Base-by-base conservation (phyloP, 768 basidiomycete genomes). In the Chalciporus sphaerocephalus region DNA sequence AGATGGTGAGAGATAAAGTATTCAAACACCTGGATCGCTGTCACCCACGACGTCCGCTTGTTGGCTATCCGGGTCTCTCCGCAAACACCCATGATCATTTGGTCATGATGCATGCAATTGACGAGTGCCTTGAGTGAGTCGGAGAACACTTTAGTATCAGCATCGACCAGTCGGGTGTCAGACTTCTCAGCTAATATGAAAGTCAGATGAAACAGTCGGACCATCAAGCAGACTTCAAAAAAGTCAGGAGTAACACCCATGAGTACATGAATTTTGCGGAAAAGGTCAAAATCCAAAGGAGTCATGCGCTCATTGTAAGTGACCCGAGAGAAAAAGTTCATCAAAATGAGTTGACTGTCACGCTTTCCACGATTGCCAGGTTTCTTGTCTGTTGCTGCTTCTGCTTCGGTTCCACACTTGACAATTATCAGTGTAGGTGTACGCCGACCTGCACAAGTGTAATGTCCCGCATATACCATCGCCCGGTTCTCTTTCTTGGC, bases 181-280 rank as follows among this genome's bases (percentile, higher is more conserved):
- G 56, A 38, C 22, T 4, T 33, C 13, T 28, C 24, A 5, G 34
- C 38, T n/a, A 23, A 40, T 9, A 28, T 30, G 11, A 21, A 38
- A 21, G 12, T 12, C 16, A 22, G 7, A 17, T 36, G 23, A 16
- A 25, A 42, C 5, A 72, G 83, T 15, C 62, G 52, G 59, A 96
- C 96, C 96, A 99, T 98, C 48, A 99, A 70, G 60, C 85, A 87
- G 40, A 94, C 90, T 71, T 99, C 96, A 59, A 98, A 98, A 68
- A 91, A 97, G 65, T 99, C 96, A 2, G 96, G 94, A 1, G 96
- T 98, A 8, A 98, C 91, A n/a, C 96, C 95, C 90, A 96, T 97
- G 25, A 99, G 77, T 23, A 85, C 76, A 57, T 98, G 93, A 3
- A 92, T 83, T 73, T 98, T 98, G 42, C 96, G 82, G 76, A 99